phyloP scores from a whole-genome alignment of 257 asterid species.

The Echium plantagineum region DNA sequence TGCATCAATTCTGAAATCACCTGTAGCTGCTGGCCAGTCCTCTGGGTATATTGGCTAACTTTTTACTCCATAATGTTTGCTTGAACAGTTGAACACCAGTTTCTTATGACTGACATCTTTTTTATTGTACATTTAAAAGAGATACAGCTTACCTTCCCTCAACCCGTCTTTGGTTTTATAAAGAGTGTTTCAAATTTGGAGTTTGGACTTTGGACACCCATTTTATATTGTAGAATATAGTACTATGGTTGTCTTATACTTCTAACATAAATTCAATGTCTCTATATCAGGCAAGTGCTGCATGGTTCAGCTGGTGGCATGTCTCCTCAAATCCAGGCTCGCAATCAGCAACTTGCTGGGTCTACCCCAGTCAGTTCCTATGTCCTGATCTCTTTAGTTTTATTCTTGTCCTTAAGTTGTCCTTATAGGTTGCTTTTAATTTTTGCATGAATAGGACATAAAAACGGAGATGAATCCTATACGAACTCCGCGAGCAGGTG shows the following conservation, averaged over 20 bases:
- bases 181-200: too few species aligned
- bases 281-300: conserved; percentile 58
- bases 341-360: conserved; percentile 90
- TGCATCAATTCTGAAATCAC: conserved; percentile 79
- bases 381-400: neutral
- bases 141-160: neutral
- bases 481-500: conserved; percentile 64
- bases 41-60: conserved; percentile 49
- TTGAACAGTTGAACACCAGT: neutral
- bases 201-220: too few species aligned
- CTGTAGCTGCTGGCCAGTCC: conserved; percentile 72
- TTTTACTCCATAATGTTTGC: neutral
- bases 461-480: conserved; percentile 85
- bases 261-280: conserved; percentile 7
- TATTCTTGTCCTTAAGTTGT: neutral
- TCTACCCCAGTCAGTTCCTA: conserved; percentile 62
- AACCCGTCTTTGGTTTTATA: too few species aligned
- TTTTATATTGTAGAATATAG: neutral
- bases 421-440: neutral
- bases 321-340: conserved; percentile 86
- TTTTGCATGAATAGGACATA: conserved; percentile 49
- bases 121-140: too few species aligned
- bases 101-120: too few species aligned
- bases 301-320: conserved; percentile 76
- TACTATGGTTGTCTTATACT: conserved; percentile 6